Base-by-base conservation (phyloP, 2,329 filamentous ascomycete species). In the Aspergillus cejpii region DNA sequence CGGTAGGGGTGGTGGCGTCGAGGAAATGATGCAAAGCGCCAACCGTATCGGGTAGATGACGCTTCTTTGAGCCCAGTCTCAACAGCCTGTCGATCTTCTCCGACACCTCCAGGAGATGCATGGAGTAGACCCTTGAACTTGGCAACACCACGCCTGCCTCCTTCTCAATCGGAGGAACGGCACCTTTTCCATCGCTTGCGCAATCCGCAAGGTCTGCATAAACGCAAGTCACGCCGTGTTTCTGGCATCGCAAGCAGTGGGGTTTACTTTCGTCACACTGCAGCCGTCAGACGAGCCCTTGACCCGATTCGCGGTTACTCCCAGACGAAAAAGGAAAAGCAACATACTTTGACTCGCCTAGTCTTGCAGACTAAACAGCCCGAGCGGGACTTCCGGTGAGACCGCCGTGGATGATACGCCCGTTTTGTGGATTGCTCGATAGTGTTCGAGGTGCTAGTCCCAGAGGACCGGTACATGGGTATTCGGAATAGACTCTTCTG, bases 191-290 rank as follows among this genome's bases (percentile, higher is more conserved):
- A 10, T 28, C 29, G 2, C 43, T 43, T 28, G 34, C 20, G 11
- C 43, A 17, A 19, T 3, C n/a, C 11, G 19, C 8, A 10, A 41
- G 43, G 23, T 50, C 36, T 1, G 51, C 48, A 48, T 65, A 66
- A 31, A 55, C 54, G 43, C 64, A 67, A 7, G 57, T 52, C 28
- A 62, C 46, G 3, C 56, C 54, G 45, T 62, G 56, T 36, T 60
- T 59, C 26, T 60, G 50, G 42, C 63, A 66, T 40, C 57, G 61
- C 10, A 55, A 24, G 40, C 64, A 67, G 38, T 52, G 41, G 3
- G 63, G 63, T 41, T 61, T 64, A 2, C 55, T 54, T 50, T 66
- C 63, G 42, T 67, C 63, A 28, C 64, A 66, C 64, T 67, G 17
- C 2, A 34, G 2, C 31, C 10, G 17, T 34, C 17, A 34, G 17